Evolutionary conservation across 352 stramenopile genomes (phyloP).

Genomic region (Pythium dissimile): DNA sequence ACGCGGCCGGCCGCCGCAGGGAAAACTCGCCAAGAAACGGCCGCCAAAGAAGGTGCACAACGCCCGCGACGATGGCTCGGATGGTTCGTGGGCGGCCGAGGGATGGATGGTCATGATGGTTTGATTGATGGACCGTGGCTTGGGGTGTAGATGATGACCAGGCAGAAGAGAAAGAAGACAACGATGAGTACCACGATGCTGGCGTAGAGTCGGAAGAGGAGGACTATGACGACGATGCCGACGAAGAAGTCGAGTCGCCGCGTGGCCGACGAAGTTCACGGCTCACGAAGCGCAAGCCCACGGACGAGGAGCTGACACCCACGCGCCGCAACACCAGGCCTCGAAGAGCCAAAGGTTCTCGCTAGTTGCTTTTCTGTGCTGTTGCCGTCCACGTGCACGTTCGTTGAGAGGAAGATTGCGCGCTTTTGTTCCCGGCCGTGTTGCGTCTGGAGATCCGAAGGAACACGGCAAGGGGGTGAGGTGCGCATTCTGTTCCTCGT

Average conservation of each 20-base stretch:
- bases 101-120: background rate
- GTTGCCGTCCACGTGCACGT: conserved; percentile 6
- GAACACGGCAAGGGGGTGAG: background rate
- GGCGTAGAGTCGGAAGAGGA: conserved; percentile 15
- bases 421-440: background rate
- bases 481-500: conserved; percentile 5
- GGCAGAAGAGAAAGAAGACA: conserved; percentile 17
- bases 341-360: conserved; percentile 27
- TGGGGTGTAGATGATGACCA: conserved; percentile 5
- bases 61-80: background rate
- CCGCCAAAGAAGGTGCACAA: background rate
- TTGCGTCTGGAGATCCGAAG: conserved; percentile 6
- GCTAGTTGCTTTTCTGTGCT: conserved; percentile 17
- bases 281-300: conserved; percentile 17
- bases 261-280: conserved; percentile 19
- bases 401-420: background rate
- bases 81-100: background rate
- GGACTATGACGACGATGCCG: conserved; percentile 15
- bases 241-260: conserved; percentile 20
- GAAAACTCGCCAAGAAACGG: conserved; percentile 23
- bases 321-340: conserved; percentile 17
- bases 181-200: conserved; percentile 17
- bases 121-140: background rate
- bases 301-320: conserved; percentile 2
- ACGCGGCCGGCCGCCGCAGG: conserved; percentile 13